Percentiles rank a stretch among this genome's conserved stretches.
These are phyloP conservation scores for Phytophthora vignae DNA, from an alignment of 352 stramenopile genomes.

Conservation along the genomic window DNA sequence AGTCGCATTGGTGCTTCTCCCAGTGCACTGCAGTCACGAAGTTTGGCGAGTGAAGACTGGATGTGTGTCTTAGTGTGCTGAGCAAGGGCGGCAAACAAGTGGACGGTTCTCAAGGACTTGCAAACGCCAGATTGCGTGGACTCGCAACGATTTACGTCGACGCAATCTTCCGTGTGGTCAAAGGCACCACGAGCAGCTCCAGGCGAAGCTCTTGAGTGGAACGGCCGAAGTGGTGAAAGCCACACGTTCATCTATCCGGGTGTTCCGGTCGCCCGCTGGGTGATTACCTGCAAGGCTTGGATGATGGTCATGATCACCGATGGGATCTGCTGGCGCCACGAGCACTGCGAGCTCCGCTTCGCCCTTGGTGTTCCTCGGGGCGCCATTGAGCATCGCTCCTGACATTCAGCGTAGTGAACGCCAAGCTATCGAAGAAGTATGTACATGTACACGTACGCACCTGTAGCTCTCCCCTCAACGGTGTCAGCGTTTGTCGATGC, in stretches of 20 bases:
- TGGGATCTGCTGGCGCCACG: slow-evolving; percentile 13
- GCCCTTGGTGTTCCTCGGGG: not conserved
- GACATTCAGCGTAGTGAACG: no score
- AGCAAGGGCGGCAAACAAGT: slow-evolving; percentile 4
- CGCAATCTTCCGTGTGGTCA: slow-evolving; percentile 24
- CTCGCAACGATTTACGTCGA: slow-evolving; percentile 20
- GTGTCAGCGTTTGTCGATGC: not conserved
- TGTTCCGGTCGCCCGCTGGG: slow-evolving; percentile 2
- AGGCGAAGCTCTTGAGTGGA: not conserved
- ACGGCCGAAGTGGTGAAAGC: slow-evolving; percentile 6
- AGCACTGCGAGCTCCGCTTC: not conserved
- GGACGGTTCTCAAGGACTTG: no score
- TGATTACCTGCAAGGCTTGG: slow-evolving; percentile 22
- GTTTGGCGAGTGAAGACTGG: not conserved
- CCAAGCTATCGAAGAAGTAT: no score
- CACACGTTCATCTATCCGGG: slow-evolving; percentile 1
- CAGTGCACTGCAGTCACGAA: not conserved
- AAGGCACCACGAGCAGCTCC: not conserved
- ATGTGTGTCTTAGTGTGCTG: not conserved
- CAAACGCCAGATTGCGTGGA: not conserved
- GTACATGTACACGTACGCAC: no score
- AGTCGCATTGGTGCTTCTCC: slow-evolving; percentile 6
- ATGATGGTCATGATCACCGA: slow-evolving; percentile 15
- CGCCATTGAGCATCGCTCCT: no score
- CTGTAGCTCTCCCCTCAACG: no score